Conservation (phyloP, 257 asterid species). For the Solanum arcanum region DNA sequence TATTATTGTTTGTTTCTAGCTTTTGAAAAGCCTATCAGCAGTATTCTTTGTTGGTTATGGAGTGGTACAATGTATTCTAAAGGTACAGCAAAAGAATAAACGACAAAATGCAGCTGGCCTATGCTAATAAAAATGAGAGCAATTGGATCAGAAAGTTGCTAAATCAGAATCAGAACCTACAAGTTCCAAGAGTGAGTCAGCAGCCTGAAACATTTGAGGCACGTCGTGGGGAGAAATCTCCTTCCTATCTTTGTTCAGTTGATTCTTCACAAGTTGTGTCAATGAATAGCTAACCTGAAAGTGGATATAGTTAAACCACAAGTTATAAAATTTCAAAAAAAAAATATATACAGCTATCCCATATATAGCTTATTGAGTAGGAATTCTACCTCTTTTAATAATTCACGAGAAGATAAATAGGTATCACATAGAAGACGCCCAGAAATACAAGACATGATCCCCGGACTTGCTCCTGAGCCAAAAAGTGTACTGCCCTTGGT, state of each 20-base stretch:
- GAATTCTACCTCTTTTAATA: conserved; percentile 71
- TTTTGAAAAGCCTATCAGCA: background rate
- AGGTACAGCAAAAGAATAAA: background rate
- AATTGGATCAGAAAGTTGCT: background rate
- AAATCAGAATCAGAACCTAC: conserved; percentile 32
- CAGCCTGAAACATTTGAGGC: conserved; percentile 67
- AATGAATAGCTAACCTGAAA: conserved; percentile 90
- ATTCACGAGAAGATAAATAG: conserved; percentile 72
- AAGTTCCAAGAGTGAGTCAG: conserved; percentile 69
- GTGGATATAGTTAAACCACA: background rate
- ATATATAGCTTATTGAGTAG: conserved; percentile 2
- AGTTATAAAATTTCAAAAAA: conserved; percentile 5
- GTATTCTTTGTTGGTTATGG: background rate
- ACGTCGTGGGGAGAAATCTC: conserved; percentile 81
- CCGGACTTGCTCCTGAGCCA: conserved; percentile 91
- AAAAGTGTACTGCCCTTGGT: conserved; percentile 61
- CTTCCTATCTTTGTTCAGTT: conserved; percentile 69
- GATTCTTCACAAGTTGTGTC: conserved; percentile 81
- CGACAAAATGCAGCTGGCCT: background rate
- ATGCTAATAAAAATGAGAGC: background rate
- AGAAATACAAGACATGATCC: conserved; percentile 85
- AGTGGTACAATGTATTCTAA: background rate
- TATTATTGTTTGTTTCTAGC: background rate
- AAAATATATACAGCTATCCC: background rate
- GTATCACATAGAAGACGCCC: conserved; percentile 98